A percentile compares a stretch with the other conserved stretches of the same genome.
Conservation (phyloP, 306 rosid species). For the Quercus glauca region DNA sequence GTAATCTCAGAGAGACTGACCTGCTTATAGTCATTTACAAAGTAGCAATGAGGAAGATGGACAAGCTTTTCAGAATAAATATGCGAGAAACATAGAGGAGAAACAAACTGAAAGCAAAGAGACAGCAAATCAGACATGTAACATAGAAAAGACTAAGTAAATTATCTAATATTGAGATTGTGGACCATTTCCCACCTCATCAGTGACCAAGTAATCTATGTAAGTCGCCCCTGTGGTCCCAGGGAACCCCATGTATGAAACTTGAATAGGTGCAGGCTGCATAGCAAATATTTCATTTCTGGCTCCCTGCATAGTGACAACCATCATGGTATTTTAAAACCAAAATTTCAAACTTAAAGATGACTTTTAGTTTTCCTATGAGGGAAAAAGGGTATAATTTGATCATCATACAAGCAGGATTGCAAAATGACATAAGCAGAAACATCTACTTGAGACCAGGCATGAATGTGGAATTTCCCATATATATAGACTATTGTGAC, state of each 20-base stretch:
- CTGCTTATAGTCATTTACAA: slow-evolving; percentile 98
- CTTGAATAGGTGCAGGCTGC: slow-evolving; percentile 98
- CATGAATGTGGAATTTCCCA: too few relatives aligned
- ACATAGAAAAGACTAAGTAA: background rate
- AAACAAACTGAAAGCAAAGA: slow-evolving; percentile 66
- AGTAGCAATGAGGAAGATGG: slow-evolving; percentile 97
- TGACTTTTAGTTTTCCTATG: too few relatives aligned
- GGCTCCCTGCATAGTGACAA: slow-evolving; percentile 67
- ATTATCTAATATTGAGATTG: too few relatives aligned
- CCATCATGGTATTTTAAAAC: background rate
- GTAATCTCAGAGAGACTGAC: slow-evolving; percentile 34
- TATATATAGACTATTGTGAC: too few relatives aligned
- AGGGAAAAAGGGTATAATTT: too few relatives aligned
- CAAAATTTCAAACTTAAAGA: background rate
- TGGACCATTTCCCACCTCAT: slow-evolving; percentile 56
- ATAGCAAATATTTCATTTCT: slow-evolving; percentile 93
- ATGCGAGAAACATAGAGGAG: slow-evolving; percentile 68
- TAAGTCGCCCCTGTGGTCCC: slow-evolving; percentile 95
- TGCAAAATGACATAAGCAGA: too few relatives aligned
- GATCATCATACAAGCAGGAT: too few relatives aligned
- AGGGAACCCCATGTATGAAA: slow-evolving; percentile 99
- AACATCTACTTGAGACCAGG: too few relatives aligned
- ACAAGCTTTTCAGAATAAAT: slow-evolving; percentile 96
- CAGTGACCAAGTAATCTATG: slow-evolving; percentile 83
- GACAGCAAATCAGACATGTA: too few relatives aligned